Evolutionary conservation across 176 grass and related monocot genomes (phyloP).

Genomic region (Paspalum vaginatum): DNA sequence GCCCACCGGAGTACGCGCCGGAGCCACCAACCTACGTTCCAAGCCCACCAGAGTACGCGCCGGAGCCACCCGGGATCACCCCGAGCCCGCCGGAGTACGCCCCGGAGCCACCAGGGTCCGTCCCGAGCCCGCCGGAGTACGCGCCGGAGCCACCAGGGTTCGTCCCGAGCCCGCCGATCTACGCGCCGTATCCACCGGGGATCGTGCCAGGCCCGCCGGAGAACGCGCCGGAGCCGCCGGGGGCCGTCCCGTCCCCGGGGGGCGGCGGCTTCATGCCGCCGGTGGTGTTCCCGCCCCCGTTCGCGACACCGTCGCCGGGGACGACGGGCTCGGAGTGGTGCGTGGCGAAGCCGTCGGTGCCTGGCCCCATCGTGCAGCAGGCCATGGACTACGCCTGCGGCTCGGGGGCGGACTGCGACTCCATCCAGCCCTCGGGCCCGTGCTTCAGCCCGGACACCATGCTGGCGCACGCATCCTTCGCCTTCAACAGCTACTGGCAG

Average conservation of each 20-base stretch:
- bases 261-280: slow-evolving; percentile 66
- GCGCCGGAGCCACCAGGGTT: slow-evolving; percentile 6
- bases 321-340: slow-evolving; percentile 51
- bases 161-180: slow-evolving; percentile 44
- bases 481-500: slow-evolving; percentile 96
- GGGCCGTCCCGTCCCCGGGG: neutral
- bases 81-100: slow-evolving; percentile 47
- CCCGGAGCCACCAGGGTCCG: slow-evolving; percentile 28
- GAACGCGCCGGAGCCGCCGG: slow-evolving; percentile 30
- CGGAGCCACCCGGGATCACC: slow-evolving; percentile 28
- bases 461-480: slow-evolving; percentile 75
- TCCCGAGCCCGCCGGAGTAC: slow-evolving; percentile 47
- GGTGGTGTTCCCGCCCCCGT: slow-evolving; percentile 61
- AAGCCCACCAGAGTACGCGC: slow-evolving; percentile 41
- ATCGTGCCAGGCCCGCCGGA: slow-evolving; percentile 17
- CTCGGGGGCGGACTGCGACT: slow-evolving; percentile 70
- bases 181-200: slow-evolving; percentile 33
- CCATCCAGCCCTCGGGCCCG: slow-evolving; percentile 52
- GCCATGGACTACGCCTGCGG: slow-evolving; percentile 94
- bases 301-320: slow-evolving; percentile 35
- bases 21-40: slow-evolving; percentile 40
- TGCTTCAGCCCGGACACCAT: slow-evolving; percentile 81
- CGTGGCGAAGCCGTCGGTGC: slow-evolving; percentile 86
- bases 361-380: slow-evolving; percentile 65
- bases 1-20: slow-evolving; percentile 33